phyloP scores from a whole-genome alignment of 1,284 basidiomycete species.

The Microbotryomycetes sp. region DNA sequence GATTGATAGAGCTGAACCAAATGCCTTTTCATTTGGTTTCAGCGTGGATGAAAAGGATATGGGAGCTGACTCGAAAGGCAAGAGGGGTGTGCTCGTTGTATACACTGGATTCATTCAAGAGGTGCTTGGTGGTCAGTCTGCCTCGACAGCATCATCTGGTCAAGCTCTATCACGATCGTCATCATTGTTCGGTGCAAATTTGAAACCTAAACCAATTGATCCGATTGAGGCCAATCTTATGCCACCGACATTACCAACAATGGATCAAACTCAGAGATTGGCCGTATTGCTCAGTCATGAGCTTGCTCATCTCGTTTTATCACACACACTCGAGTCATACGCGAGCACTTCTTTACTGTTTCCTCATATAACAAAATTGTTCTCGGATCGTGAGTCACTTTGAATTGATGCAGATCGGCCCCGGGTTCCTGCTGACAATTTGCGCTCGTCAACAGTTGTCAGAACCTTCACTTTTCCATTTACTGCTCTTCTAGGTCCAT shows the following conservation, averaged over 20 bases:
- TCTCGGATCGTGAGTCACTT: constrained; percentile 26
- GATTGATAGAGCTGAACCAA: constrained; percentile 33
- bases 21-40: constrained; percentile 38
- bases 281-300: constrained; percentile 37
- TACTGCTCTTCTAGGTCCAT: constrained; percentile 36
- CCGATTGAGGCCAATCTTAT: constrained; percentile 8
- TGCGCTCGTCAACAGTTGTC: constrained; percentile 20
- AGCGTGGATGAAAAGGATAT: constrained; percentile 17
- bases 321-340: constrained; percentile 36
- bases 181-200: neutral
- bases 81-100: constrained; percentile 34
- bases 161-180: neutral
- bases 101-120: constrained; percentile 38
- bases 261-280: constrained; percentile 31
- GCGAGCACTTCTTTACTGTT: constrained; percentile 32
- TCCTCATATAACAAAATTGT: constrained; percentile 33
- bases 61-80: neutral
- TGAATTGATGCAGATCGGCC: neutral
- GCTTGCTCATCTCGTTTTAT: constrained; percentile 35
- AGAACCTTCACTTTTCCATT: constrained; percentile 36
- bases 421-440: neutral
- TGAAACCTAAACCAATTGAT: neutral
- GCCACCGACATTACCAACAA: constrained; percentile 16
- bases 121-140: constrained; percentile 20
- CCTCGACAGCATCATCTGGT: neutral